Conservation (phyloP, 345 rosid genomes). For the Adansonia digitata region DNA sequence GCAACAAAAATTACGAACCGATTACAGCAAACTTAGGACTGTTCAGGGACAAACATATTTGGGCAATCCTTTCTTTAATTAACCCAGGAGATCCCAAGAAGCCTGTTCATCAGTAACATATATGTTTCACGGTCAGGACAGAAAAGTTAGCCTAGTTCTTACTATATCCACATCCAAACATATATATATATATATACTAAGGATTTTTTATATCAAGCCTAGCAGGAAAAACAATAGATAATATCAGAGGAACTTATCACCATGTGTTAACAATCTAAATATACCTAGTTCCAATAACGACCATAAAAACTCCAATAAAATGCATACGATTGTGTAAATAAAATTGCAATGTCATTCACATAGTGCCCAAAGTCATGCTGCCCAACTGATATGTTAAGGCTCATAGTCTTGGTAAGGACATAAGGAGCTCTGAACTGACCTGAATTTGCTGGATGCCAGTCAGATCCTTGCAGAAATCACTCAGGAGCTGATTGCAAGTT, state of each 20-base stretch:
- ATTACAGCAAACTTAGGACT: background rate
- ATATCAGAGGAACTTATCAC: background rate
- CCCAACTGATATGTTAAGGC: background rate
- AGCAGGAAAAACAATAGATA: background rate
- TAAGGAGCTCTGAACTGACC: constrained; percentile 21
- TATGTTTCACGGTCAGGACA: background rate
- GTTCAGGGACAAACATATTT: background rate
- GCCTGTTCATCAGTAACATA: background rate
- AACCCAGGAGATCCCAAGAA: background rate
- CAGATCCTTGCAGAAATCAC: constrained; percentile 51
- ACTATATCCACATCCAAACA: background rate
- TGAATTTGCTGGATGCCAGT: constrained; percentile 49
- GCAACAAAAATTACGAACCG: background rate
- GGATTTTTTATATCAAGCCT: background rate
- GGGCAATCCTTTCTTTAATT: background rate
- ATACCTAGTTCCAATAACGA: background rate
- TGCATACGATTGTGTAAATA: background rate
- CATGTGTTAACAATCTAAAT: background rate
- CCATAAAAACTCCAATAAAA: background rate
- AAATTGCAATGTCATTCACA: background rate
- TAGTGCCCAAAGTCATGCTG: background rate
- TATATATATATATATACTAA: background rate
- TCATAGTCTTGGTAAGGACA: background rate
- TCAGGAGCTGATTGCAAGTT: constrained; percentile 38
- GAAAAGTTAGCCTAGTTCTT: background rate